Evolutionary conservation across 2,329 filamentous ascomycete species (phyloP), one percentile per base, ranked within the genome.

Genomic region (Monilinia polystroma): DNA sequence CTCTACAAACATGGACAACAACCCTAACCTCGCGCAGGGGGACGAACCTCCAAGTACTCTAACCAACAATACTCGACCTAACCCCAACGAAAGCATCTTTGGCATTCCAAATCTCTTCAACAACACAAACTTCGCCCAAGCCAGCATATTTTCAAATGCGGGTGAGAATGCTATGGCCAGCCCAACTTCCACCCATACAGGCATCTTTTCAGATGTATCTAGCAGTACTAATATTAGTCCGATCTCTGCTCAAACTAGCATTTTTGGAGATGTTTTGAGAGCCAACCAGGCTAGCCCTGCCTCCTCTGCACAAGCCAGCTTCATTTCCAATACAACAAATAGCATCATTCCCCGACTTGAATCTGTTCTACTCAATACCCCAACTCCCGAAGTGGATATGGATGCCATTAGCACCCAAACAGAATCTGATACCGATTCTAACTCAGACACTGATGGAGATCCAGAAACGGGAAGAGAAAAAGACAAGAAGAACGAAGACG

Each of bases 71-170:
- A 38, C 16, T 5, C 49, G n/a, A 41, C 2, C 16, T 38, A 52
- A 41, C 20, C 45, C 35, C 20, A 62, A 38, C 26, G 45, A 20
- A 26, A 38, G n/a, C 32, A 62, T 62, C 45, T 62, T 62, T 14
- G 32, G 58, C 2, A 38, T 41, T 26, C 58, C 45, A 16, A 62
- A 26, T 20, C 35, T 62, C 12, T 62, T 62, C n/a, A 62, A 62
- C n/a, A 51, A 43, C 14, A 43, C 45, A 51, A 51, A 51, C 45
- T 62, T 62, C 45, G 45, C 32, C 26, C 45, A 51, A 23, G 58
- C 58, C 38, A 51, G 58, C 14, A 51, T 51, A 20, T 2, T 62
- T 12, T 51, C 45, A 5, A 26, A 51, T 26, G 20, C 23, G 38
- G 23, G 23, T 2, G 41, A 58, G 29, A 32, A 20, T 5, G 1